Conservation (phyloP, 2,329 filamentous ascomycete genomes). For the Fusarium sp. region DNA sequence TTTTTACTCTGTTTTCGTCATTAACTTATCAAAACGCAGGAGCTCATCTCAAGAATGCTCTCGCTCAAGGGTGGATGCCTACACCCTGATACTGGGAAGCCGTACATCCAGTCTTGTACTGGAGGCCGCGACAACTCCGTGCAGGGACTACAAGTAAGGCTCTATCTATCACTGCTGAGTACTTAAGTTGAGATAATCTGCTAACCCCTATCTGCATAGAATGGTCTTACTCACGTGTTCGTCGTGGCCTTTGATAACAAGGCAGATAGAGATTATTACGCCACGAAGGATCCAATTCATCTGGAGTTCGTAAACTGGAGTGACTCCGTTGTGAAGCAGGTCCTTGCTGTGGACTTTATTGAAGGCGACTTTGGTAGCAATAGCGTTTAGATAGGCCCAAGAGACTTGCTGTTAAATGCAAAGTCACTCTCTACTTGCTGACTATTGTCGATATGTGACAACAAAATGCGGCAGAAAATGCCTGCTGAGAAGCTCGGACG, state of each 20-base stretch:
- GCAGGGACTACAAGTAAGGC: background rate
- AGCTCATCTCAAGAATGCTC: background rate
- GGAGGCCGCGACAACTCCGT: background rate
- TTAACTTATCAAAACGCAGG: no score
- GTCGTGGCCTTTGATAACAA: background rate
- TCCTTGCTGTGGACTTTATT: background rate
- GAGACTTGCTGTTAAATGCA: no score
- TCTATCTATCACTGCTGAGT: no score
- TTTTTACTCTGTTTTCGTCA: background rate
- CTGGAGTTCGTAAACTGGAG: background rate
- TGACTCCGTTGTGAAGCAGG: background rate
- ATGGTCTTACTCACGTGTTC: background rate
- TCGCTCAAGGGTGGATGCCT: background rate
- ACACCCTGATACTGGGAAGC: background rate
- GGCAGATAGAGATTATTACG: background rate
- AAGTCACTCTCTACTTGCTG: no score
- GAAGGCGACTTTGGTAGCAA: no score
- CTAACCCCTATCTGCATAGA: no score
- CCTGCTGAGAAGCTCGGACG: no score
- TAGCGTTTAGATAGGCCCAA: no score
- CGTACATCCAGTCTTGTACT: background rate
- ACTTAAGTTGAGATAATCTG: background rate
- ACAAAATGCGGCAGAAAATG: no score
- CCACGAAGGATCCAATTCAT: background rate
- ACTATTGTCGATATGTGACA: no score